Evolutionary conservation across 2,329 filamentous ascomycete genomes (phyloP), one percentile per base, ranked within the genome.

Genomic region (Thermochaetoides dissita): DNA sequence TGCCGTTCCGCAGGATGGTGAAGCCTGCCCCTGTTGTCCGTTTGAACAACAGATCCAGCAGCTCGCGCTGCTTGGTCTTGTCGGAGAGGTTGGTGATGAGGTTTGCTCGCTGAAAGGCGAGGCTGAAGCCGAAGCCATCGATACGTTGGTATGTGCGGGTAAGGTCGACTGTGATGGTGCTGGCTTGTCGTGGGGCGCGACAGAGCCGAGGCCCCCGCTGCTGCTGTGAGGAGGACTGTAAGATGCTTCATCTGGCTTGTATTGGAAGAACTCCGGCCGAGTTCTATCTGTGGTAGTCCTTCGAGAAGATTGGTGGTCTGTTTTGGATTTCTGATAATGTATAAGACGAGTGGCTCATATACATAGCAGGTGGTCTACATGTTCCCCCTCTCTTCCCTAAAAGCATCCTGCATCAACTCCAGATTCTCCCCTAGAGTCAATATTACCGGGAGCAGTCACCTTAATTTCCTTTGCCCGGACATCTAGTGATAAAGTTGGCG

Each of bases 41-140:
- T 51, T 64, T 67, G 56, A 67, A 68, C 32, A 68, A 59, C 8
- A 66, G 53, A 46, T 68, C 61, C 3, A 68, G 52, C 2, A 64
- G 54, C 47, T 60, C 53, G 8, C 59, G 56, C 51, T 63, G 63
- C 50, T 65, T 64, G 10, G 53, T 55, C 46, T 59, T 53, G 45
- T 58, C 56, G 31, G 49, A 44, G 54, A 58, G 56, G 47, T 63
- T 63, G 38, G 63, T 60, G 52, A 67, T 60, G 30, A 65, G 56
- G 42, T 63, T 66, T 10, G 64, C 64, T 6, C 65, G 62, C 51
- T 66, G 63, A 51, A 67, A 68, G 1, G 64, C 65, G 11, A 59
- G 60, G 11, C 56, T 60, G 53, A 66, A 63, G 10, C 65, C 65
- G 48, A 67, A 67, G 8, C 65, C 65, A 48, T 68, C 64, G 40